Evolutionary conservation across 2,329 filamentous ascomycete genomes (phyloP).

Genomic region (Pestalotiopsis sp.): DNA sequence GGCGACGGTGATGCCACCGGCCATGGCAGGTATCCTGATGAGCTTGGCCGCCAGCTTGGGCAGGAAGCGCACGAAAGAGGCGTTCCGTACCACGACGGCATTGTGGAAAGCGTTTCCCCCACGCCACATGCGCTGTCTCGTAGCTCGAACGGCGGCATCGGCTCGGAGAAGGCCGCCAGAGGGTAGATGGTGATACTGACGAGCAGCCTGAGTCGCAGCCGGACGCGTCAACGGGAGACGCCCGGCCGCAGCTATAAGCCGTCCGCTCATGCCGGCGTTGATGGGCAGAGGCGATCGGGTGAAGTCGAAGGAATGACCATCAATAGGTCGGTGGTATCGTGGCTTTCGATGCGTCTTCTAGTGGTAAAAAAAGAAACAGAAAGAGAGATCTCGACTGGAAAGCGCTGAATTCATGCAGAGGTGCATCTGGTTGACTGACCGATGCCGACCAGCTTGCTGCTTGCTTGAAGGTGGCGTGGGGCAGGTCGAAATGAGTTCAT

Average conservation of each 20-base stretch:
- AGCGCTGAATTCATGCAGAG: not conserved
- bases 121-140: conserved; percentile 73
- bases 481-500: not conserved
- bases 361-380: not conserved
- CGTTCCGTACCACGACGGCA: conserved; percentile 64
- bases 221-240: conserved; percentile 31
- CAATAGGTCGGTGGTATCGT: conserved; percentile 16
- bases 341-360: not conserved
- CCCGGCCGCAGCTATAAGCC: conserved; percentile 36
- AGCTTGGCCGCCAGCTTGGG: conserved; percentile 93
- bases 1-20: conserved; percentile 85
- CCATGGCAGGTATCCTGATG: conserved; percentile 83
- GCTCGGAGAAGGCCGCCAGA: conserved; percentile 71
- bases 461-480: not conserved
- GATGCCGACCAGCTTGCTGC: not conserved
- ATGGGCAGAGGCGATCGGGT: conserved; percentile 32
- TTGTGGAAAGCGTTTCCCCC: conserved; percentile 85
- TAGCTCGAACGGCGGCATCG: conserved; percentile 63
- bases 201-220: conserved; percentile 49
- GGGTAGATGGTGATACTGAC: conserved; percentile 68
- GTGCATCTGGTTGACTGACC: not conserved
- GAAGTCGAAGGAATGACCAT: conserved; percentile 25
- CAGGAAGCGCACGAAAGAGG: conserved; percentile 67
- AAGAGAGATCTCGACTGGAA: not conserved
- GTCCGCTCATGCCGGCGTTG: conserved; percentile 36